Evolutionary conservation across 345 rosid genomes (phyloP).

Genomic region (Gossypium thurberi): DNA sequence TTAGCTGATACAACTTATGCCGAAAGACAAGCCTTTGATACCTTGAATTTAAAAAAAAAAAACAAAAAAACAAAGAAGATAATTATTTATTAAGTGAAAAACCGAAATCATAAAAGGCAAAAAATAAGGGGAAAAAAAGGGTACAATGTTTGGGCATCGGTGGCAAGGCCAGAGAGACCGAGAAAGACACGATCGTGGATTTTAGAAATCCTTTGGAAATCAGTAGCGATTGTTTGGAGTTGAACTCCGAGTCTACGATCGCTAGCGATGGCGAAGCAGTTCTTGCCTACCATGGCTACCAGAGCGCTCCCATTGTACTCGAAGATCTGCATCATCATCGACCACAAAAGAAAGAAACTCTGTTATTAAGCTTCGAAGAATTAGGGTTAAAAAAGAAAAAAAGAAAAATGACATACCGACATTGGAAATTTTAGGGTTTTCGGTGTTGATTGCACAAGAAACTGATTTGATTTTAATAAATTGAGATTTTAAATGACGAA

Average conservation of each 20-base stretch:
- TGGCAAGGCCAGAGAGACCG: constrained; percentile 91
- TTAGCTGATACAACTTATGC: constrained; percentile 78
- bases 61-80: not conserved
- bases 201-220: constrained; percentile 76
- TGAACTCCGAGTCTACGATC: constrained; percentile 89
- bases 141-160: constrained; percentile 91
- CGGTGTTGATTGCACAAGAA: not conserved
- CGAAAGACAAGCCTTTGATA: constrained; percentile 87
- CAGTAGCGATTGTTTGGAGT: constrained; percentile 93
- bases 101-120: not conserved
- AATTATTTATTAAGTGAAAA: not conserved
- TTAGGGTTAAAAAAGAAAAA: not conserved
- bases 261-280: constrained; percentile 97
- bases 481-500: not conserved
- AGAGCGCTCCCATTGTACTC: constrained; percentile 99
- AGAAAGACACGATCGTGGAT: constrained; percentile 79
- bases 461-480: not conserved
- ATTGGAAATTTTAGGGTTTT: constrained; percentile 22
- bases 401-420: constrained; percentile 39
- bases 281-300: constrained; percentile 97
- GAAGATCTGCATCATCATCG: constrained; percentile 50
- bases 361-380: not conserved
- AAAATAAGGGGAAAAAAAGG: not conserved
- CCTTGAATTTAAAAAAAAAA: constrained; percentile 34
- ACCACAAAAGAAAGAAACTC: not conserved